Conservation (phyloP, 1,139 yeast genomes). For the Kluyveromyces marxianus region DNA sequence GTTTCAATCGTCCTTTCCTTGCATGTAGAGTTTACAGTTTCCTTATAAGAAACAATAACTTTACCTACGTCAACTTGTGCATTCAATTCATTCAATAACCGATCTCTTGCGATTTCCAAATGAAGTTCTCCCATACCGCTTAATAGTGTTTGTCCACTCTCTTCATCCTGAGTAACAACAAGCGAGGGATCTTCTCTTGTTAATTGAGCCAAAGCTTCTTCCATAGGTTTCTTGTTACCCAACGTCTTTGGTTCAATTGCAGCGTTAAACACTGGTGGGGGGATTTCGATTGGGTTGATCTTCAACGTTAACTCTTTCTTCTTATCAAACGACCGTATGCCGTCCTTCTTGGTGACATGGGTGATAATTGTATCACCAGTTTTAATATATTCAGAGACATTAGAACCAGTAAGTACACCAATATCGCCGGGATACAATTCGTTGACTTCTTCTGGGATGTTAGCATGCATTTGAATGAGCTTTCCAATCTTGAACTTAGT, state of each 20-base stretch:
- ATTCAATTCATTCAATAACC: constrained; percentile 70
- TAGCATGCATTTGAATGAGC: constrained; percentile 82
- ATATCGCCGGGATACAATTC: constrained; percentile 69
- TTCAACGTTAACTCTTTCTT: constrained; percentile 41
- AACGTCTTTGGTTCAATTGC: constrained; percentile 77
- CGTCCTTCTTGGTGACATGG: constrained; percentile 44
- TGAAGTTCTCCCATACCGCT: constrained; percentile 98
- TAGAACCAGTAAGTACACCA: constrained; percentile 56
- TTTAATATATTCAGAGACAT: constrained; percentile 45
- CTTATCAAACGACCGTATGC: constrained; percentile 33
- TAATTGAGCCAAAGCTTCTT: constrained; percentile 54
- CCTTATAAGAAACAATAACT: constrained; percentile 85
- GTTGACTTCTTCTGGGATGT: constrained; percentile 64
- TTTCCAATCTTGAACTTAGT: constrained; percentile 59
- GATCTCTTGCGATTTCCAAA: constrained; percentile 75
- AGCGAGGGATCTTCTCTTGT: constrained; percentile 82
- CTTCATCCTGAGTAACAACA: constrained; percentile 63
- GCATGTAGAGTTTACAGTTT: constrained; percentile 41
- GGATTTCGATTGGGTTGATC: constrained; percentile 71
- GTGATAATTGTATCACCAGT: constrained; percentile 88
- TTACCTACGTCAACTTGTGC: constrained; percentile 76
- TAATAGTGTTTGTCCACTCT: constrained; percentile 76
- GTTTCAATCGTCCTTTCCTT: constrained; percentile 20
- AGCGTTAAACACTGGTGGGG: constrained; percentile 90
- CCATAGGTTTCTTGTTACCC: constrained; percentile 68